Conservation (phyloP, 2,329 filamentous ascomycete genomes). For the Cryphonectria nitschkei region DNA sequence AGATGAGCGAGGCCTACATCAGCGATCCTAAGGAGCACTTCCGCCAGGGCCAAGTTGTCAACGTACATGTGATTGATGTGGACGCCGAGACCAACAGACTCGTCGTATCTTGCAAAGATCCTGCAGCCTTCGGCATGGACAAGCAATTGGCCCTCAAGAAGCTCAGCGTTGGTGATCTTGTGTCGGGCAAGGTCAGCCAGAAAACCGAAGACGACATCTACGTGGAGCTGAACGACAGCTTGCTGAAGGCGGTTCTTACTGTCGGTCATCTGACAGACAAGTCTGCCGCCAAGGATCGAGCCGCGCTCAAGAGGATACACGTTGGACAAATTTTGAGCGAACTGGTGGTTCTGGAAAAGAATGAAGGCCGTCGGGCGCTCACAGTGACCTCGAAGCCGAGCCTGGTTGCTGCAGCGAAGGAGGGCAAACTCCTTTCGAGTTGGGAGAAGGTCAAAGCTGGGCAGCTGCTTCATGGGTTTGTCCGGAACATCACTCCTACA, state of each 20-base stretch:
- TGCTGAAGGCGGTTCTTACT: constrained; percentile 77
- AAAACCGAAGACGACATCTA: constrained; percentile 77
- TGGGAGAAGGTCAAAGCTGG: constrained; percentile 75
- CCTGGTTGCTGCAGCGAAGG: constrained; percentile 74
- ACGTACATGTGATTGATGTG: constrained; percentile 82
- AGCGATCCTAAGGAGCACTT: constrained; percentile 89
- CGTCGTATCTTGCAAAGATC: constrained; percentile 91
- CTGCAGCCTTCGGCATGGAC: constrained; percentile 72
- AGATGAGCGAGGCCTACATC: constrained; percentile 98
- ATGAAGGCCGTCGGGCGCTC: constrained; percentile 75
- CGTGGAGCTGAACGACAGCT: constrained; percentile 73
- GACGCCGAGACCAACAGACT: constrained; percentile 72
- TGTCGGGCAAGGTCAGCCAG: constrained; percentile 79
- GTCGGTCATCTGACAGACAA: constrained; percentile 84
- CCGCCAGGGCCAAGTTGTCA: constrained; percentile 86
- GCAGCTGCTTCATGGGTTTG: constrained; percentile 73
- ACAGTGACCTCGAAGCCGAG: constrained; percentile 82
- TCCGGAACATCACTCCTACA: constrained; percentile 80
- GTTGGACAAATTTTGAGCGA: constrained; percentile 83
- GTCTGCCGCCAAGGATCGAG: constrained; percentile 75
- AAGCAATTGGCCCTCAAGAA: constrained; percentile 77
- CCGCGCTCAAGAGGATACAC: constrained; percentile 77
- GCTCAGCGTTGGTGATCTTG: constrained; percentile 72
- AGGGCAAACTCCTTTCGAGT: constrained; percentile 69
- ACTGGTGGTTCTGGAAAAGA: constrained; percentile 85